Evolutionary conservation across 768 basidiomycete species (phyloP), one percentile per base, ranked within the genome.

Genomic region (Pisolithus microcarpus): DNA sequence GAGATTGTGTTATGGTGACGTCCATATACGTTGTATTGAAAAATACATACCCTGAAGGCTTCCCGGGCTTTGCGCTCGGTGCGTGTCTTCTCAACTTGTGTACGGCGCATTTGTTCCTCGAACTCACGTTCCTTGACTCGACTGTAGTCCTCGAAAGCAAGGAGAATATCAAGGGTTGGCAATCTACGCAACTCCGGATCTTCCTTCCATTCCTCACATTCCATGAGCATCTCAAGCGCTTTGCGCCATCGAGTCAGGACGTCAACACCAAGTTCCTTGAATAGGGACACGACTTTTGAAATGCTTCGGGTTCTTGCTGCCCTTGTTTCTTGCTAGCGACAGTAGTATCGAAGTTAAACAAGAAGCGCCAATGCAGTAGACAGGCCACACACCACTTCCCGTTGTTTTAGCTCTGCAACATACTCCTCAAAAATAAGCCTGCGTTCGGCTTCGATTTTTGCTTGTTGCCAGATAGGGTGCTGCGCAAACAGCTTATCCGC

Each of bases 121-220:
- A 91, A 90, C 63, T 95, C 93, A 48, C 88, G 78, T 68, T 97
- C 92, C 31, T 90, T 80, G 15, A 91, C 83, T 51, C 87, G 81
- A 52, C 90, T 87, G 63, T 94, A 94, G 64, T 94, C 92, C 65
- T 99, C 96, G 58, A 93, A 98, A 0, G 91, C 88, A 36, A 89
- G 79, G 21, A 99, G 75, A 52, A 98, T 87, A 62, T 98, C 96
- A 36, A 98, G 75, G 2, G 86, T 87, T 10, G 95, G 95, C 38
- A 97, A 75, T 60, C 78, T 83, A 55, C 80, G 85, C 46, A 99
- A 72, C 54, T 92, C 87, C 0, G 73, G 58, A 59, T 98, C 92
- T 24, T 70, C 67, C 42, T 76, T 79, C 85, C 88, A 99, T 43
- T 86, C 85, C 0, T 83, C 78, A 2, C 91, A 89, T 18, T 84